These are phyloP conservation scores for Aquilaria yunnanensis DNA, from an alignment of 345 rosid species.

Conservation along the genomic window DNA sequence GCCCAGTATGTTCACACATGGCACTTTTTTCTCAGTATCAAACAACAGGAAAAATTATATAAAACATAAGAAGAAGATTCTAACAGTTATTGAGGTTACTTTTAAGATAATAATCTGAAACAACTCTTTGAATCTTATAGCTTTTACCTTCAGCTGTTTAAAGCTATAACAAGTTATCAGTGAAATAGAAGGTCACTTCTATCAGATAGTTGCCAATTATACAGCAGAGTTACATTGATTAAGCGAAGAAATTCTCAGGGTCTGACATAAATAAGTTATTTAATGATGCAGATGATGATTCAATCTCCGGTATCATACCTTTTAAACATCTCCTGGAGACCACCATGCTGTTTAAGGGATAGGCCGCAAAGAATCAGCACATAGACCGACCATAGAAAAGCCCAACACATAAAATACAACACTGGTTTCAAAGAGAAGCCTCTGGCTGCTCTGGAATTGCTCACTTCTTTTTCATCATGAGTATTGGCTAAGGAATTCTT, in stretches of 20 bases:
- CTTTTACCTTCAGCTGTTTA: too few relatives aligned
- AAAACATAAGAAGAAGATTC: too few relatives aligned
- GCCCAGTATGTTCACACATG: too few relatives aligned
- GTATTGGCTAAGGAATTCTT: slow-evolving; percentile 17
- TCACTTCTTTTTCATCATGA: slow-evolving; percentile 19
- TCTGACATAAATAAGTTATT: background rate
- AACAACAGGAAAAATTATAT: too few relatives aligned
- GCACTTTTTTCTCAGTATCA: too few relatives aligned
- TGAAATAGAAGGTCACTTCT: too few relatives aligned
- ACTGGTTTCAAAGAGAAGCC: slow-evolving; percentile 56
- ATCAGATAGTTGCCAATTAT: too few relatives aligned
- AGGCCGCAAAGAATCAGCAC: slow-evolving; percentile 58
- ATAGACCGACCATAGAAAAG: slow-evolving; percentile 59
- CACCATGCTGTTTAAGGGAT: slow-evolving; percentile 57
- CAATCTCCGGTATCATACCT: slow-evolving; percentile 37
- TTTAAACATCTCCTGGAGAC: slow-evolving; percentile 74
- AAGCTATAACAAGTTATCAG: too few relatives aligned
- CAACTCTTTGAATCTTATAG: too few relatives aligned
- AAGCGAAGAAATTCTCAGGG: slow-evolving; percentile 1
- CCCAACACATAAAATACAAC: slow-evolving; percentile 59
- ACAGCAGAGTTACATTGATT: too few relatives aligned
- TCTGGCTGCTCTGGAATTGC: slow-evolving; percentile 18
- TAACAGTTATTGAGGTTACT: too few relatives aligned
- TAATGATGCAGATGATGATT: slow-evolving; percentile 7
- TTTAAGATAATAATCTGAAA: too few relatives aligned